Evolutionary conservation across 23 red algal species (phyloP).

Genomic region (Gracilariopsis chorda): DNA sequence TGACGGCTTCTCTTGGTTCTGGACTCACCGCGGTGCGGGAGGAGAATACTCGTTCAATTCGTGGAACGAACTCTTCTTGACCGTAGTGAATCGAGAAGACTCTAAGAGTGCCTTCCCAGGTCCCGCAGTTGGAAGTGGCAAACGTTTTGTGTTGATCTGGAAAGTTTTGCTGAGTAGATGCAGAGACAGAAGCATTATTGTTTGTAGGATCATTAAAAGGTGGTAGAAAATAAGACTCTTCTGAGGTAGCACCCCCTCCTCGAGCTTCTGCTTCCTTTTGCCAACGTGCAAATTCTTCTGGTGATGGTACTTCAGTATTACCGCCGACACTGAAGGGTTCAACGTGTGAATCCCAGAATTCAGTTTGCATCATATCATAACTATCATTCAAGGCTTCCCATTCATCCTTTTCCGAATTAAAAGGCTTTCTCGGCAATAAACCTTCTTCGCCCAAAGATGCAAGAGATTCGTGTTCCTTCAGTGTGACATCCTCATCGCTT

Average conservation of each 20-base stretch:
- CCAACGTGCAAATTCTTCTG: conserved; percentile 41
- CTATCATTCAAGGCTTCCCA: neutral
- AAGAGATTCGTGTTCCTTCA: neutral
- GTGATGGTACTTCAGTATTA: conserved; percentile 7
- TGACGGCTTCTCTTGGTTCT: neutral
- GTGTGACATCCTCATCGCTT: neutral
- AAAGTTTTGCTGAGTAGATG: neutral
- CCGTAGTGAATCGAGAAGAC: neutral
- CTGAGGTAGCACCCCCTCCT: conserved; percentile 8
- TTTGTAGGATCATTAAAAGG: neutral
- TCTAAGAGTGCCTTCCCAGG: neutral
- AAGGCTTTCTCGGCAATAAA: neutral
- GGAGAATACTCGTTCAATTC: neutral
- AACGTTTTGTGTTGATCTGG: conserved; percentile 9
- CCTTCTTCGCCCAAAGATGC: neutral
- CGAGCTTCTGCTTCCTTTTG: conserved; percentile 31
- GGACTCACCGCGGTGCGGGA: neutral
- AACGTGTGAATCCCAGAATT: neutral
- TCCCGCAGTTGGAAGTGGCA: neutral
- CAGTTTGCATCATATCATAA: conserved; percentile 1
- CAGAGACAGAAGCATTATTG: neutral
- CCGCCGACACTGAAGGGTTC: neutral
- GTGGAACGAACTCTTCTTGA: neutral
- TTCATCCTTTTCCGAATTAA: neutral
- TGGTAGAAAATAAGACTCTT: conserved; percentile 5